Evolutionary conservation across 345 rosid genomes (phyloP).

Genomic region (Corchorus olitorius): DNA sequence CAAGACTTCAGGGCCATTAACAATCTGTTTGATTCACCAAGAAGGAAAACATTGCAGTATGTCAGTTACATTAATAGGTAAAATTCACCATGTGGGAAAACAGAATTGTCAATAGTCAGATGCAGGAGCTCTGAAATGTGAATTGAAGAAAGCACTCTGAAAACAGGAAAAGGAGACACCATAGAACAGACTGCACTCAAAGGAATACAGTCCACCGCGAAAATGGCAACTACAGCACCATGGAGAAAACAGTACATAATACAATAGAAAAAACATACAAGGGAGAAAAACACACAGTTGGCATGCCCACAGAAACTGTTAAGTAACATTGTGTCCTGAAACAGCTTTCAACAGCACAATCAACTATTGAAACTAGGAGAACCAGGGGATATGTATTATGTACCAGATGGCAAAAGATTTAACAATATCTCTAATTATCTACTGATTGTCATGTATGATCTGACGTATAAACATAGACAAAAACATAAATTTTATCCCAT

Average conservation of each 20-base stretch:
- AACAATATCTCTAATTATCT: constrained; percentile 1
- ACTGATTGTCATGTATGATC: background rate
- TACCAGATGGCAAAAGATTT: background rate
- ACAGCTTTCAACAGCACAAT: background rate
- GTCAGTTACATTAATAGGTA: constrained; percentile 7
- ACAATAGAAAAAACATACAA: background rate
- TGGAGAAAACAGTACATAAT: constrained; percentile 6
- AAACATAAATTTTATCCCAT: background rate
- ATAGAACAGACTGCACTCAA: background rate
- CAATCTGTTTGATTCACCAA: constrained; percentile 55
- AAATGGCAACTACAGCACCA: background rate
- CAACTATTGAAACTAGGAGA: background rate
- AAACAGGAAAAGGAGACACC: background rate
- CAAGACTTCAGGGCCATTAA: constrained; percentile 97
- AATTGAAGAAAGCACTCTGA: background rate
- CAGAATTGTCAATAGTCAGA: background rate
- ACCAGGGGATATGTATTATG: background rate
- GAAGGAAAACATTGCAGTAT: constrained; percentile 23
- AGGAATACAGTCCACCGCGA: background rate
- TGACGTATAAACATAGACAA: background rate
- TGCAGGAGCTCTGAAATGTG: constrained; percentile 3
- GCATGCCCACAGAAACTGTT: background rate
- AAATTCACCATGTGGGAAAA: background rate
- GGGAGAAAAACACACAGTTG: background rate
- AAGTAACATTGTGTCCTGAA: background rate